Percentiles rank a stretch among this genome's conserved stretches.
Evolutionary conservation across 176 grass and related monocot genomes (phyloP).

Genomic region (Elymus sibiricus): DNA sequence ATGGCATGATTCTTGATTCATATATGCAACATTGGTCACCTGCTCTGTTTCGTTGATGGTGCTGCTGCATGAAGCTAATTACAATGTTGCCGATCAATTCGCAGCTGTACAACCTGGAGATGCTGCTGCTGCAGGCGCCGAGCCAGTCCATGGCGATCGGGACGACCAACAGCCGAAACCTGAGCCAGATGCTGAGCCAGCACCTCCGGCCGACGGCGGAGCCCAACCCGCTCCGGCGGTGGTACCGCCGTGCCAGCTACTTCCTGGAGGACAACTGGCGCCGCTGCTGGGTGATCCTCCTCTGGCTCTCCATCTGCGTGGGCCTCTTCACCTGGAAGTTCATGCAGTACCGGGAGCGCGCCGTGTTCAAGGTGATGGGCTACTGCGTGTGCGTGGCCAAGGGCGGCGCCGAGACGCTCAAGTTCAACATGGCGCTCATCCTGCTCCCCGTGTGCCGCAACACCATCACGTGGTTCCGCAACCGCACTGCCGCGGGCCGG

Average conservation of each 20-base stretch:
- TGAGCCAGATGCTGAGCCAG: conserved; percentile 86
- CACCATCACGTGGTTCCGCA: conserved; percentile 90
- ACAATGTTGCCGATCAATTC: background rate
- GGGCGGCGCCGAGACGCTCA: conserved; percentile 90
- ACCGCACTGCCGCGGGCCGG: conserved; percentile 31
- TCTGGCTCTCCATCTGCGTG: conserved; percentile 62
- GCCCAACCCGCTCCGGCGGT: conserved; percentile 66
- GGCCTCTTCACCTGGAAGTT: conserved; percentile 84
- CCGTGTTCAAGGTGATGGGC: conserved; percentile 75
- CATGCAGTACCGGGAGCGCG: conserved; percentile 55
- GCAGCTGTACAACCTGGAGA: conserved; percentile 71
- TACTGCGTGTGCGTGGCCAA: conserved; percentile 96
- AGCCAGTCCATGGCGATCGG: conserved; percentile 55
- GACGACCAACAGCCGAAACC: conserved; percentile 69
- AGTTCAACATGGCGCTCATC: conserved; percentile 98
- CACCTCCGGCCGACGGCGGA: conserved; percentile 64
- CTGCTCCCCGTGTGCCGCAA: conserved; percentile 90
- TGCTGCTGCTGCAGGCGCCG: conserved; percentile 65
- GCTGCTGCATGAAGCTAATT: background rate
- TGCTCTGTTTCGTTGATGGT: background rate
- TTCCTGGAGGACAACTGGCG: conserved; percentile 93
- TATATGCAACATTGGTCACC: background rate
- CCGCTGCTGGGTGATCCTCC: conserved; percentile 65
- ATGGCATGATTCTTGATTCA: background rate
- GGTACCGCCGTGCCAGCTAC: conserved; percentile 47